Conservation (phyloP, 2,329 filamentous ascomycete species). For the Talaromyces rugulosus region DNA sequence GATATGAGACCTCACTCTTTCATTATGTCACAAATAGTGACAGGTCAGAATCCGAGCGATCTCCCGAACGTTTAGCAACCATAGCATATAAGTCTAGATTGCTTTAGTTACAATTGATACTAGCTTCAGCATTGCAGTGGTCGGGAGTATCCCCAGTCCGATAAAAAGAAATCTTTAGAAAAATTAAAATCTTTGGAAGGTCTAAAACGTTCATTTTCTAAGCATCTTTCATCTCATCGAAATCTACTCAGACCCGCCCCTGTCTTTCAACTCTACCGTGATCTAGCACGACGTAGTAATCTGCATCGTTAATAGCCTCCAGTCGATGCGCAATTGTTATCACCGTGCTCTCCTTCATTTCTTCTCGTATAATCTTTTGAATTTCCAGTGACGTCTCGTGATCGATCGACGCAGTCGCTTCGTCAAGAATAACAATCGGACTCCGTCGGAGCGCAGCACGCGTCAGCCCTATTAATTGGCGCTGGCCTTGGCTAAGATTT, state of each 20-base stretch:
- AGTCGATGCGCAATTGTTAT: conserved; percentile 63
- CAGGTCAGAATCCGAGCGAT: too few relatives aligned
- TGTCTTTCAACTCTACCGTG: conserved; percentile 41
- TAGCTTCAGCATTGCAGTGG: too few relatives aligned
- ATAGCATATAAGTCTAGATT: too few relatives aligned
- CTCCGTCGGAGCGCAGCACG: conserved; percentile 60
- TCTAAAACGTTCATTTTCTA: background rate
- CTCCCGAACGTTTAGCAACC: too few relatives aligned
- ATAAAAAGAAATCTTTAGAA: too few relatives aligned
- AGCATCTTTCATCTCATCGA: background rate
- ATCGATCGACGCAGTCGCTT: conserved; percentile 63
- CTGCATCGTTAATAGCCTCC: conserved; percentile 57
- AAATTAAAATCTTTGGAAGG: too few relatives aligned
- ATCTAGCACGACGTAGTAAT: conserved; percentile 52
- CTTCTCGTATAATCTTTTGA: conserved; percentile 33
- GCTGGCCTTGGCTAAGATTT: conserved; percentile 58
- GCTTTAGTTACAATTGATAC: too few relatives aligned
- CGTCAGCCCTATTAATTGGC: conserved; percentile 61
- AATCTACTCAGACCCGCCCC: conserved; percentile 5
- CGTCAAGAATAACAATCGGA: conserved; percentile 61
- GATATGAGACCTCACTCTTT: too few relatives aligned
- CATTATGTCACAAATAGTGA: too few relatives aligned
- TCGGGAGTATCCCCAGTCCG: too few relatives aligned
- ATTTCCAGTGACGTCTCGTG: conserved; percentile 53
- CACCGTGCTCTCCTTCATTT: conserved; percentile 48